Evolutionary conservation across 805 yeast species (phyloP), one percentile per base, ranked within the genome.

Genomic region (Candida incommunis): DNA sequence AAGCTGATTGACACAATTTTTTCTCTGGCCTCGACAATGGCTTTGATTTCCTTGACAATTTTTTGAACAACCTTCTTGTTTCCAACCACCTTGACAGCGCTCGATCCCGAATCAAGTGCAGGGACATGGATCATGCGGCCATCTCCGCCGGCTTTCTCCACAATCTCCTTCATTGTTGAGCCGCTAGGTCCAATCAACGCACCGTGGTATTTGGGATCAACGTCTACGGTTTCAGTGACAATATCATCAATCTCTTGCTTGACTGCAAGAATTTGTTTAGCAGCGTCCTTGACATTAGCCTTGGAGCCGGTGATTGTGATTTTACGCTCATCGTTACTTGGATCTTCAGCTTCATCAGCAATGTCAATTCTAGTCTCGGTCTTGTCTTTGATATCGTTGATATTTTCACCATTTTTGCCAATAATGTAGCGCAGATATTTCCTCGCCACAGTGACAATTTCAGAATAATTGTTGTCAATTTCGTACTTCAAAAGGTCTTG

Each of bases 401-500:
- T 81, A 43, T 72, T 74, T 49, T 84, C 90, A 59, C 97, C 96
- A 48, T 72, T 70, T 57, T 82, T 86, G 56, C 98, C 98, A 60
- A 92, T 87, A 47, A 92, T 78, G 58, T 86, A 73, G 20, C 96
- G 73, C 48, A 90, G 73, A n/a, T 86, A 80, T 49, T 72, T 75
- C 40, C 71, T 60, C 31, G 96, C 94, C 43, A 92, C 80, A 41
- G 66, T 59, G 35, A 90, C 60, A n/a, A 67, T 65, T 51, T 76
- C 70, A 47, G 74, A 71, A 65, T 76, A 75, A 16, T 95, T 90
- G 58, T 87, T 85, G 54, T 84, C 95, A 56, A 74, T 80, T 63
- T 88, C 97, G 62, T 81, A 92, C 53, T 82, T 80, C 53, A 84
- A 69, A 50, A 94, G 71, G 46, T 87, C 96, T 53, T 74, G 71